Evolutionary conservation across 805 yeast species (phyloP), one percentile per base, ranked within the genome.

Genomic region (Candida railenensis): DNA sequence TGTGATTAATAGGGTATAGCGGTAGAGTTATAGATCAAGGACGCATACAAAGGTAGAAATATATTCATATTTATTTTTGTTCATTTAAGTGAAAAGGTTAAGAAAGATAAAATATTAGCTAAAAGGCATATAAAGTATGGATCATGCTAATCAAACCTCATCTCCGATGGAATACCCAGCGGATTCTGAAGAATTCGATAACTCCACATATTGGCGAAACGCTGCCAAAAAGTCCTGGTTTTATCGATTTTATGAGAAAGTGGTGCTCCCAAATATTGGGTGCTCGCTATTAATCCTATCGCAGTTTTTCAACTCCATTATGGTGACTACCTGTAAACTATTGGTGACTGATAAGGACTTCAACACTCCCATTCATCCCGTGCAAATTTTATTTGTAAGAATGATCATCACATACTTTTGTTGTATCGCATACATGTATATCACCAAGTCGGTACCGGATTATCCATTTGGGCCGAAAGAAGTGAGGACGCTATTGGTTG

Each of bases 261-360:
- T 22, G 14, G 14, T 42, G 4, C 34, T 34, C 3, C 40, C 45
- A 15, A 78, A 83, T 56, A 52, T 67, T 12, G 96, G 96, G 0
- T 63, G 86, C 20, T 58, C 77, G 4, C 69, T 85, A 20, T 67
- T 85, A 21, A 62, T 87, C 4, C 44, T 78, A 9, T 77, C 91
- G 2, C 92, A 87, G 59, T 71, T 87, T 43, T 85, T 85, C 72
- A 87, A 87, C 60, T 81, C 91, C 2, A 60, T 83, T 22, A 89
- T 89, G 96, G 77, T 85, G 4, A 76, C 85, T 4, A 76, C 87
- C 3, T 85, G 95, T 52, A 85, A 88, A 59, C 65, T 89, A n/a
- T 65, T 89, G 42, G 87, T 83, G 49, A 79, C 86, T 1, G 87
- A 84, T 53, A 69, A 76, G 15, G 81, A 75, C 45, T 78, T 82